These are phyloP conservation scores for Cryptosporidium xiaoi DNA, from an alignment of 169 alveolate species.

Conservation along the genomic window DNA sequence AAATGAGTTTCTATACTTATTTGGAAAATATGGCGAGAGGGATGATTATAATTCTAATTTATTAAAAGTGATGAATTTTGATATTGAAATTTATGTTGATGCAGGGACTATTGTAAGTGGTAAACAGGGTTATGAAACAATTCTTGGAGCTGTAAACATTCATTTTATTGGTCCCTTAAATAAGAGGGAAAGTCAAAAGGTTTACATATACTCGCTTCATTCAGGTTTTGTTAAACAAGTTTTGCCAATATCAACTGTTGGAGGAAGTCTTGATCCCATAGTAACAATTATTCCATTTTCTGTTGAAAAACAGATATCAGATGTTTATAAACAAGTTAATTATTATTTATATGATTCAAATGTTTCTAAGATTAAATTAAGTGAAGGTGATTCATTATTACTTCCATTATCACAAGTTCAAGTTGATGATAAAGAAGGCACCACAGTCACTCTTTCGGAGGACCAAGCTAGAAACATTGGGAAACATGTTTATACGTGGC, in stretches of 20 bases:
- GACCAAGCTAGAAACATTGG: not conserved
- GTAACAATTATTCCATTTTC: conserved; percentile 2
- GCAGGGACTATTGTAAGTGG: conserved; percentile 55
- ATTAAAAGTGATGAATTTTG: conserved; percentile 10
- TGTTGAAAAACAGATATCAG: not conserved
- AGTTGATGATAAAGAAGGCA: not conserved
- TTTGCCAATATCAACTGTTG: conserved; percentile 30
- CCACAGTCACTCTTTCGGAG: not conserved
- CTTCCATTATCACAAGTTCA: conserved; percentile 32
- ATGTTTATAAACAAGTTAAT: not conserved
- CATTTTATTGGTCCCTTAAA: conserved; percentile 4
- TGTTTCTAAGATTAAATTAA: not conserved
- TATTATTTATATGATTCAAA: not conserved
- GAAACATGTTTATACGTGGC: conserved; percentile 30
- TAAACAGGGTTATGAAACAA: conserved; percentile 6
- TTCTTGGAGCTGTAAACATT: conserved; percentile 24
- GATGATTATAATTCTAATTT: conserved; percentile 1
- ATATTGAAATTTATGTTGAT: conserved; percentile 43
- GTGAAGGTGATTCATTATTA: conserved; percentile 18
- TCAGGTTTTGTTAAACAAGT: conserved; percentile 32
- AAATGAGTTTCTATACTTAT: conserved; percentile 11
- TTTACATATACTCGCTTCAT: conserved; percentile 17
- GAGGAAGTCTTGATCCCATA: conserved; percentile 30
- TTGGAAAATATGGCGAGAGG: not conserved
- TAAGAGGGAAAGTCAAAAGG: not conserved